These are phyloP conservation scores for Dipodascopsis tothii DNA, from an alignment of 805 yeast species.

Conservation along the genomic window DNA sequence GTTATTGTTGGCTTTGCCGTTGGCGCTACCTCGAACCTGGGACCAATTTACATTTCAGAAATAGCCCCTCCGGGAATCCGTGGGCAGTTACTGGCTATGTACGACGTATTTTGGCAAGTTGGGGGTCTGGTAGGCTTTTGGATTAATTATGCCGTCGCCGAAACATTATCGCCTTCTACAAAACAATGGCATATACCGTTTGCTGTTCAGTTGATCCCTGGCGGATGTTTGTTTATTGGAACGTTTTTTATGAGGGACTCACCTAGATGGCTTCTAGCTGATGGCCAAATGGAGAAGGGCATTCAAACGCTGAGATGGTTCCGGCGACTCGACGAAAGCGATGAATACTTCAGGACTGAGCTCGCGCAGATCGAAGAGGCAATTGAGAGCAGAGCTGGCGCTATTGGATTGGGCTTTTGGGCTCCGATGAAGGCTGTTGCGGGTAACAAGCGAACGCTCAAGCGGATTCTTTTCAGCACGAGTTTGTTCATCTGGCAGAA, in stretches of 20 bases:
- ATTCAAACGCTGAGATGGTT: slow-evolving; percentile 37
- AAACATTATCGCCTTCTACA: slow-evolving; percentile 29
- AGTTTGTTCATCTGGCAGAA: slow-evolving; percentile 16
- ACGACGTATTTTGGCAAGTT: slow-evolving; percentile 46
- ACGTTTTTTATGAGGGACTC: slow-evolving; percentile 47
- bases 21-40: not conserved
- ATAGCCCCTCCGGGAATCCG: slow-evolving; percentile 71
- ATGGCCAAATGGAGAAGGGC: slow-evolving; percentile 51
- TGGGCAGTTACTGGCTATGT: slow-evolving; percentile 62
- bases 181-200: slow-evolving; percentile 31
- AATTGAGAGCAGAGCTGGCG: slow-evolving; percentile 7
- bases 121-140: slow-evolving; percentile 45
- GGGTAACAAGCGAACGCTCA: slow-evolving; percentile 1
- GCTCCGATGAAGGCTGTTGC: slow-evolving; percentile 10
- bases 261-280: slow-evolving; percentile 62
- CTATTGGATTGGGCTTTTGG: slow-evolving; percentile 14
- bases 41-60: slow-evolving; percentile 60
- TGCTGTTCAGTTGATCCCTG: slow-evolving; percentile 20
- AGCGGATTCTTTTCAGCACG: slow-evolving; percentile 6
- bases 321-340: slow-evolving; percentile 36
- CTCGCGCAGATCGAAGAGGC: slow-evolving; percentile 26
- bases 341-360: slow-evolving; percentile 40
- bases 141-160: slow-evolving; percentile 43
- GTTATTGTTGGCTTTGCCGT: not conserved
- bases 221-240: slow-evolving; percentile 41